These are phyloP conservation scores for Botrytis squamosa DNA, from an alignment of 2,329 filamentous ascomycete genomes.

Conservation along the genomic window DNA sequence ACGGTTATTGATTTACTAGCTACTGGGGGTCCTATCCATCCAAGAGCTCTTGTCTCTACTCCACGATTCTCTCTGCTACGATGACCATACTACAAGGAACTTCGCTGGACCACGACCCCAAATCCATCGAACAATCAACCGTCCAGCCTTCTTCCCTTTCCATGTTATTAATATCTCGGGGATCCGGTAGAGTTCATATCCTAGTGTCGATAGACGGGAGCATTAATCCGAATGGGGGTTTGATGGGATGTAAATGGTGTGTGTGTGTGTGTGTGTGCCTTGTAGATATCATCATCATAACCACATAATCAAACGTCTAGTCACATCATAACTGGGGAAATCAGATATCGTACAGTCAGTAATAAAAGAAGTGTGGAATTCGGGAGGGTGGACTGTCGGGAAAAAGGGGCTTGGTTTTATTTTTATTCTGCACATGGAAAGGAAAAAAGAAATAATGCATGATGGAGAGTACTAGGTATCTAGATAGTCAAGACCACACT, in stretches of 20 bases:
- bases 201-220: conserved; percentile 15
- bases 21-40: background rate
- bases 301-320: background rate
- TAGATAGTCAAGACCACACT: background rate
- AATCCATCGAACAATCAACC: background rate
- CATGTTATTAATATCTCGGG: conserved; percentile 9
- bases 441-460: background rate
- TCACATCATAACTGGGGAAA: background rate
- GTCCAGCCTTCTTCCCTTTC: background rate
- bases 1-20: background rate
- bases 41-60: background rate
- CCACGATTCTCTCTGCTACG: background rate
- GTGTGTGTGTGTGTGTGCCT: background rate
- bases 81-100: background rate
- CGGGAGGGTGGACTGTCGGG: too few species aligned
- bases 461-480: background rate
- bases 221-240: conserved; percentile 16
- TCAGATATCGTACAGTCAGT: background rate
- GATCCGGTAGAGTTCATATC: background rate
- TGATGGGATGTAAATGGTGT: background rate
- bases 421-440: background rate
- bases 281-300: background rate
- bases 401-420: too few species aligned
- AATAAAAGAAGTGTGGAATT: background rate
- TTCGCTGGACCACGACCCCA: background rate